Percentiles rank a stretch among this genome's conserved stretches.
Conservation (phyloP, 2,329 filamentous ascomycete species). For the Aspergillus persii region DNA sequence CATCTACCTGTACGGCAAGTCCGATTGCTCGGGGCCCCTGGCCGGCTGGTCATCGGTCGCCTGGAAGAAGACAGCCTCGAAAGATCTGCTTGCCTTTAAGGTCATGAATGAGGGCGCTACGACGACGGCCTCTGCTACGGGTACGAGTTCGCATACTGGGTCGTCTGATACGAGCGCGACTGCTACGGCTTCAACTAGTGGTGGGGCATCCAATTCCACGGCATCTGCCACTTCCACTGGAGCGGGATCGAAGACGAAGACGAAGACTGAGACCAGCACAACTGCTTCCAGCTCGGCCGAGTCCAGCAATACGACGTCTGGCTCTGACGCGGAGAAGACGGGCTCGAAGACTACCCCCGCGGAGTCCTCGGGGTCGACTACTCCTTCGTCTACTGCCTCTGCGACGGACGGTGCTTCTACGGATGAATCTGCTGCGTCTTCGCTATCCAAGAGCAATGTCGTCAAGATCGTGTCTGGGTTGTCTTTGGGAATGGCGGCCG, state of each 20-base stretch:
- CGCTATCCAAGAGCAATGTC: neutral
- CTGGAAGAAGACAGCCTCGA: conserved; percentile 6
- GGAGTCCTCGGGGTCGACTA: neutral
- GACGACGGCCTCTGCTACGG: neutral
- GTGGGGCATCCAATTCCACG: neutral
- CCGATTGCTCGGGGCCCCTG: conserved; percentile 6
- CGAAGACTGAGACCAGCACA: neutral
- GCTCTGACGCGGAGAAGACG: neutral
- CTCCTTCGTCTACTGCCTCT: neutral
- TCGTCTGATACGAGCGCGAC: neutral
- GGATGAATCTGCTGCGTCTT: neutral
- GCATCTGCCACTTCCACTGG: neutral
- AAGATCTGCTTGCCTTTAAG: conserved; percentile 7
- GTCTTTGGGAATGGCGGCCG: neutral
- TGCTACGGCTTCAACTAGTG: neutral
- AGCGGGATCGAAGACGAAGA: neutral
- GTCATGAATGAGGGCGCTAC: conserved; percentile 3
- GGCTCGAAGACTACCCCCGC: neutral
- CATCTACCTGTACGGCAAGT: conserved; percentile 11
- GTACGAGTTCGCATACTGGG: too few relatives aligned
- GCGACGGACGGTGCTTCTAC: neutral
- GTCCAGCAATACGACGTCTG: neutral
- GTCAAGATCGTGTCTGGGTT: neutral
- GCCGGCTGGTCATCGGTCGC: conserved; percentile 6
- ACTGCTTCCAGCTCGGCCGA: neutral